These are phyloP conservation scores for Anthoceros angustus DNA, from an alignment of 225 moss, liverwort and hornwort species.

Conservation along the genomic window DNA sequence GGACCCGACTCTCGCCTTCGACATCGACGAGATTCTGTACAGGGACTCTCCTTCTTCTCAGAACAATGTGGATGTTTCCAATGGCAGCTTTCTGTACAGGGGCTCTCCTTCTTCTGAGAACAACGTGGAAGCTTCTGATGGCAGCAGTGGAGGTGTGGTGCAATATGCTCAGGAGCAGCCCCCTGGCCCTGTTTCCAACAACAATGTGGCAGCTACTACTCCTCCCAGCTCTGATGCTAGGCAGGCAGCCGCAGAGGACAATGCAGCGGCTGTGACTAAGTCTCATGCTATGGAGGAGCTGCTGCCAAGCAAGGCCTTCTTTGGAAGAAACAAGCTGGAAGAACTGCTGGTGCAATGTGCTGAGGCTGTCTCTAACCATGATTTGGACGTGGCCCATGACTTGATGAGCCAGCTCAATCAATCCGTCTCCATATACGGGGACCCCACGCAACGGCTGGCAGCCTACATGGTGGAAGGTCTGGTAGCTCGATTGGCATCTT, in stretches of 20 bases:
- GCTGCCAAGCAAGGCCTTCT: conserved; percentile 2
- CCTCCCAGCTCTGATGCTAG: too few relatives aligned
- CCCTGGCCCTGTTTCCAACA: neutral
- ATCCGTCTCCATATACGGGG: conserved; percentile 46
- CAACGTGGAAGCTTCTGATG: neutral
- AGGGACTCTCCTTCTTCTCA: neutral
- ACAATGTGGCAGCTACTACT: neutral
- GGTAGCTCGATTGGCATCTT: conserved; percentile 18
- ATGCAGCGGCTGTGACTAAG: neutral
- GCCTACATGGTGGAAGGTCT: conserved; percentile 55
- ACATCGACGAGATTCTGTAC: conserved; percentile 1
- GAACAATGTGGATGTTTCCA: neutral
- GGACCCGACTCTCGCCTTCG: neutral
- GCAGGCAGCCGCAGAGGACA: neutral
- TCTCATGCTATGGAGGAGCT: neutral
- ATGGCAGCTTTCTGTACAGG: neutral
- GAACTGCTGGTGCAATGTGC: conserved; percentile 46
- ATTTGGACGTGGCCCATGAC: conserved; percentile 13
- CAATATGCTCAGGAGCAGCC: neutral
- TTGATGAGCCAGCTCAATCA: conserved; percentile 31
- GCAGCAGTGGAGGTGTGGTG: neutral
- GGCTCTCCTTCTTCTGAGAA: neutral
- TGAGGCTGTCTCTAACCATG: conserved; percentile 27
- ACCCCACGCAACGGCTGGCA: conserved; percentile 53
- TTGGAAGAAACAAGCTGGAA: conserved; percentile 19